Conservation (phyloP, 768 basidiomycete species). For the Suillus americanus region DNA sequence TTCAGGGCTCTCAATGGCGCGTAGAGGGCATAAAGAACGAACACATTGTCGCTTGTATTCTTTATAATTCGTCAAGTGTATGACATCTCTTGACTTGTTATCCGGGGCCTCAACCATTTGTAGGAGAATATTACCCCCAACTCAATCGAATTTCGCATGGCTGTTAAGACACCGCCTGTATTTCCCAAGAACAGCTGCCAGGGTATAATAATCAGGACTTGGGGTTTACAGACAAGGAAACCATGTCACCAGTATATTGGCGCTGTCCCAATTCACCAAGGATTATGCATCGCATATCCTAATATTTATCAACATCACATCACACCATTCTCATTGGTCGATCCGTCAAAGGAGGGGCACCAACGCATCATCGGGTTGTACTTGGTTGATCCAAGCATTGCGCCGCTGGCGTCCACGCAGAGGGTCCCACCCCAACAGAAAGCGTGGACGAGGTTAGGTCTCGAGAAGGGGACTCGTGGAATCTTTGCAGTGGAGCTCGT, state of each 20-base stretch:
- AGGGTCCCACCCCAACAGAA: slow-evolving; percentile 51
- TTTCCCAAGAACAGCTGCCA: slow-evolving; percentile 34
- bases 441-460: slow-evolving; percentile 40
- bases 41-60: slow-evolving; percentile 46
- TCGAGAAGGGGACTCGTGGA: slow-evolving; percentile 21
- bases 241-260: slow-evolving; percentile 52
- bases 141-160: slow-evolving; percentile 48
- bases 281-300: slow-evolving; percentile 48
- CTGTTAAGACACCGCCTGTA: slow-evolving; percentile 44
- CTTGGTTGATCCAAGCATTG: slow-evolving; percentile 49
- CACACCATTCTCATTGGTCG: slow-evolving; percentile 38
- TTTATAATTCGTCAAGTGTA: slow-evolving; percentile 42
- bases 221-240: slow-evolving; percentile 48
- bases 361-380: slow-evolving; percentile 44
- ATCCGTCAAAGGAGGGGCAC: slow-evolving; percentile 42
- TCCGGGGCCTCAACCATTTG: neutral
- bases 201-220: slow-evolving; percentile 47
- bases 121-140: slow-evolving; percentile 45
- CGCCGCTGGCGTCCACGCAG: slow-evolving; percentile 41
- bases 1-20: slow-evolving; percentile 42
- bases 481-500: slow-evolving; percentile 36
- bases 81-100: slow-evolving; percentile 15
- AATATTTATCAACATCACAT: slow-evolving; percentile 55
- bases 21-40: slow-evolving; percentile 56
- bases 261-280: slow-evolving; percentile 33